These are phyloP conservation scores for Colletotrichum sp. DNA, from an alignment of 2,329 filamentous ascomycete species.

Conservation along the genomic window DNA sequence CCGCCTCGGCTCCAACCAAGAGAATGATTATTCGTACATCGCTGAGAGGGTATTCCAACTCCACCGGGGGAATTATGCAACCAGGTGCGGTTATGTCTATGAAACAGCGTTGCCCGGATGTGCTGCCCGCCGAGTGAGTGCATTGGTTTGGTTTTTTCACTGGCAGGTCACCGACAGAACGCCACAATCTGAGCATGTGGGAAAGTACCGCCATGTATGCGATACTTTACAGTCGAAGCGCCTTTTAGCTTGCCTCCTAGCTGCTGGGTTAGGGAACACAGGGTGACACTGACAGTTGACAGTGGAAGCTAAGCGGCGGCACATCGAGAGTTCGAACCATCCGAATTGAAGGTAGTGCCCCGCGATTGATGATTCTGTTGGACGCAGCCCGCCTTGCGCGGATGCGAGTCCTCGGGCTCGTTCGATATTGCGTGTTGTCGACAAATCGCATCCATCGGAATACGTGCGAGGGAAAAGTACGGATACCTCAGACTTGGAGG, in stretches of 20 bases:
- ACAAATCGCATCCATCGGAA: not conserved
- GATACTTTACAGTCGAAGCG: not conserved
- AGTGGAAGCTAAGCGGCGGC: not conserved
- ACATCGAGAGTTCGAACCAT: not conserved
- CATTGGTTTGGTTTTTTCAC: not conserved
- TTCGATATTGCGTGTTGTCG: not conserved
- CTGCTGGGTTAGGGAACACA: conserved; percentile 4
- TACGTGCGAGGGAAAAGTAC: not conserved
- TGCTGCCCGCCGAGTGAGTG: not conserved
- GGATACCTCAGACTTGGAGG: not conserved
- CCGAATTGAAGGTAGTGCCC: not conserved
- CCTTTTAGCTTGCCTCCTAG: not conserved
- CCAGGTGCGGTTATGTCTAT: not conserved
- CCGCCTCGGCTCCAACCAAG: not conserved
- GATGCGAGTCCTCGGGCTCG: not conserved
- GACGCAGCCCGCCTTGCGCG: not conserved
- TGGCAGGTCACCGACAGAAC: not conserved
- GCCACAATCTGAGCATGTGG: not conserved
- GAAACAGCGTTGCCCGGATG: not conserved
- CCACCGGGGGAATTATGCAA: not conserved
- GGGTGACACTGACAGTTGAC: not conserved
- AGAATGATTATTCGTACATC: not conserved
- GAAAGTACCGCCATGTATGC: not conserved
- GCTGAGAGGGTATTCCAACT: not conserved
- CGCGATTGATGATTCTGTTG: not conserved